Conservation (phyloP, 225 moss, liverwort and hornwort genomes). For the Pseudisothecium myosuroides region DNA sequence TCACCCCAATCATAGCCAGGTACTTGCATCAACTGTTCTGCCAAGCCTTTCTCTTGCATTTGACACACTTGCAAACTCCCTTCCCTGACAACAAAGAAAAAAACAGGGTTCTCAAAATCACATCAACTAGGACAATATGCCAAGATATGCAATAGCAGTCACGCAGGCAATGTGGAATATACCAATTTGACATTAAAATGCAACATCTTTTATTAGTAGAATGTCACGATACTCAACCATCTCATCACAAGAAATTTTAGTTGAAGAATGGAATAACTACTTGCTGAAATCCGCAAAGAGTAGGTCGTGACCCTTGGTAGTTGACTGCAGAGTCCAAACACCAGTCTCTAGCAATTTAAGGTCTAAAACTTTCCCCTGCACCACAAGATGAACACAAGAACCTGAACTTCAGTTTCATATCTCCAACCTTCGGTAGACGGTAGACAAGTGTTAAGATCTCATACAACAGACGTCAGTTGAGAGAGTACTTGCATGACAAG, state of each 20-base stretch:
- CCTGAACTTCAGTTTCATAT: background rate
- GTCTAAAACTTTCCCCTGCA: slow-evolving; percentile 54
- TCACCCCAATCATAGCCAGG: slow-evolving; percentile 72
- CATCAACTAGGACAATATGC: background rate
- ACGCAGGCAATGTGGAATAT: background rate
- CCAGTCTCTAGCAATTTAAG: slow-evolving; percentile 58
- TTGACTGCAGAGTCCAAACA: slow-evolving; percentile 62
- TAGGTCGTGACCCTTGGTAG: slow-evolving; percentile 37
- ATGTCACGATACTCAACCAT: background rate
- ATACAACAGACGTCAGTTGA: background rate
- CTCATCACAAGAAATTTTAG: background rate
- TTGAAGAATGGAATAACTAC: background rate
- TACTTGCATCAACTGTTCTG: slow-evolving; percentile 74
- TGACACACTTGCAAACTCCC: slow-evolving; percentile 42
- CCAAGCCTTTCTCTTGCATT: slow-evolving; percentile 55
- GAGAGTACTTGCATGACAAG: background rate
- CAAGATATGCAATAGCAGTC: background rate
- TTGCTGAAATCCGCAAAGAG: slow-evolving; percentile 52
- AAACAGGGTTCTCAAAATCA: background rate
- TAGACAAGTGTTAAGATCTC: background rate
- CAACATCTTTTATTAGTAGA: background rate
- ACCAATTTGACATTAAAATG: background rate
- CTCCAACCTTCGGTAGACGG: background rate
- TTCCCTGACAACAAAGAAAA: slow-evolving; percentile 16
- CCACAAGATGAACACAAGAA: background rate